Evolutionary conservation across 805 yeast genomes (phyloP).

Genomic region (Sugiyamaella americana): DNA sequence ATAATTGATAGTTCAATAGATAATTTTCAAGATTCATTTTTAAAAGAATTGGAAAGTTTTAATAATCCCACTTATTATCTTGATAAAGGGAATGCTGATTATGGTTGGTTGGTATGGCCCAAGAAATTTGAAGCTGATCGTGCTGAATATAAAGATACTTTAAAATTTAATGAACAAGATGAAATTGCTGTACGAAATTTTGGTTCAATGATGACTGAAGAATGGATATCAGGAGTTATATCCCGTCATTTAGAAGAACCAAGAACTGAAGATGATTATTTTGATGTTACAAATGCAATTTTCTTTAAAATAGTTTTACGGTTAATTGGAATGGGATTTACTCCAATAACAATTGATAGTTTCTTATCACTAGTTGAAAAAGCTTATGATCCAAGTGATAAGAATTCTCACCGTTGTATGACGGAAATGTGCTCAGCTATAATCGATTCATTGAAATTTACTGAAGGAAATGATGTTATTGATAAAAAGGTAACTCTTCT

Average conservation of each 20-base stretch:
- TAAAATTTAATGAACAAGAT: slow-evolving; percentile 39
- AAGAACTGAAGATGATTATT: slow-evolving; percentile 47
- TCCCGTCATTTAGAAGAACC: slow-evolving; percentile 56
- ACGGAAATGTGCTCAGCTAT: slow-evolving; percentile 69
- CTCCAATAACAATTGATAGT: slow-evolving; percentile 44
- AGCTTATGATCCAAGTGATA: slow-evolving; percentile 59
- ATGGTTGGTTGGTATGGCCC: slow-evolving; percentile 78
- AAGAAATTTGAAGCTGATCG: slow-evolving; percentile 36
- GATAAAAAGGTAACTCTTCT: slow-evolving; percentile 25
- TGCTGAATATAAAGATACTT: slow-evolving; percentile 14
- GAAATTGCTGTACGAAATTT: slow-evolving; percentile 36
- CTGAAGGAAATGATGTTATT: slow-evolving; percentile 10
- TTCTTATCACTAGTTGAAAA: slow-evolving; percentile 44
- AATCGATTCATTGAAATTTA: slow-evolving; percentile 33
- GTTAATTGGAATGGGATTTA: slow-evolving; percentile 42
- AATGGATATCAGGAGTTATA: slow-evolving; percentile 53
- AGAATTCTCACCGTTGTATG: slow-evolving; percentile 65
- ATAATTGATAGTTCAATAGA: slow-evolving; percentile 40
- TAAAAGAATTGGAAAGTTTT: slow-evolving; percentile 45
- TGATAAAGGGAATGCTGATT: slow-evolving; percentile 38
- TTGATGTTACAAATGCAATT: slow-evolving; percentile 59
- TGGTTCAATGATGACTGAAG: slow-evolving; percentile 43
- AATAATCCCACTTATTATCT: slow-evolving; percentile 54
- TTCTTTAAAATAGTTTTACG: slow-evolving; percentile 47
- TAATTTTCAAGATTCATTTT: slow-evolving; percentile 40